A percentile compares a stretch with the other conserved stretches of the same genome.
These are phyloP conservation scores for Sicyos baderoa DNA, from an alignment of 306 rosid genomes.

Conservation along the genomic window DNA sequence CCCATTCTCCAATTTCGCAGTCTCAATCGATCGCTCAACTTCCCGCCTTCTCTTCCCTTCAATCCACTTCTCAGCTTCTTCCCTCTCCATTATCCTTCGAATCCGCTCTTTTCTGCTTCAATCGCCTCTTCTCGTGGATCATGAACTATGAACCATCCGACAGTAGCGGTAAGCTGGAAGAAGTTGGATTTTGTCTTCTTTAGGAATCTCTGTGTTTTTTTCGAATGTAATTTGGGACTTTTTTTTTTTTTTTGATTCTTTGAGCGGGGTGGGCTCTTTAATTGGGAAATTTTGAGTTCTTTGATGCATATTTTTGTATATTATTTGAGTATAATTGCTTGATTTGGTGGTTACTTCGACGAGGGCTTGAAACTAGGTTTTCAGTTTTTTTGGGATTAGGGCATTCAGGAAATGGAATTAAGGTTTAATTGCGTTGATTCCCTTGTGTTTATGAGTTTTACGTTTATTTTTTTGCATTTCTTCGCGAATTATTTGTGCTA, in stretches of 20 bases:
- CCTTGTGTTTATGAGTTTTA: neutral
- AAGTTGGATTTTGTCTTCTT: neutral
- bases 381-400: neutral
- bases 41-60: neutral
- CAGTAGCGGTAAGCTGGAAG: slow-evolving; percentile 18
- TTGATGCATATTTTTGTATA: neutral
- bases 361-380: slow-evolving; percentile 14
- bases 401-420: neutral
- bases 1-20: neutral
- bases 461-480: neutral
- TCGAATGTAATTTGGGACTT: neutral
- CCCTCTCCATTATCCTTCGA: neutral
- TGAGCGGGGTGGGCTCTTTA: neutral
- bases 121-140: neutral
- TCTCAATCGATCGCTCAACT: neutral
- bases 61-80: slow-evolving; percentile 6
- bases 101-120: neutral
- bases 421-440: slow-evolving; percentile 8
- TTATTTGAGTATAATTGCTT: neutral
- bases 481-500: neutral
- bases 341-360: slow-evolving; percentile 12
- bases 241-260: neutral
- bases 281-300: neutral
- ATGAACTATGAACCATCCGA: slow-evolving; percentile 22
- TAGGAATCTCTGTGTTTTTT: neutral